phyloP scores from a whole-genome alignment of 345 rosid genomes.

The Moricandia arvensis region DNA sequence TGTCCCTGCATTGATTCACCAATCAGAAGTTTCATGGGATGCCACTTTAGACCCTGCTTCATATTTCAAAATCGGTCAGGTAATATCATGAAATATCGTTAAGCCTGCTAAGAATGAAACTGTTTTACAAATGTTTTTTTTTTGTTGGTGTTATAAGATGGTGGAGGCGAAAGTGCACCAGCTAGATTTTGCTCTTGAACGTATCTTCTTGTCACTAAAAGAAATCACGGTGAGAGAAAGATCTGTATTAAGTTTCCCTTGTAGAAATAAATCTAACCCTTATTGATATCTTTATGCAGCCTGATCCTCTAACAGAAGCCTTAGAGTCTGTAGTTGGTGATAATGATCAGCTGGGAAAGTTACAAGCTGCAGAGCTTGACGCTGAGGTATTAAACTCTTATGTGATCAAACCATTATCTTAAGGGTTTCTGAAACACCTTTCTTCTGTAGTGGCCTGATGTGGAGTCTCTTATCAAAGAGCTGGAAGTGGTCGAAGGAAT shows the following conservation, averaged over 20 bases:
- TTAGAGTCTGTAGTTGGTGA: slow-evolving; percentile 78
- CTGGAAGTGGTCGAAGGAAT: slow-evolving; percentile 73
- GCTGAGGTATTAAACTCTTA: slow-evolving; percentile 59
- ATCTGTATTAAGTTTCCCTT: background rate
- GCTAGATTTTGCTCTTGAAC: slow-evolving; percentile 76
- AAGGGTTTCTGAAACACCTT: slow-evolving; percentile 5
- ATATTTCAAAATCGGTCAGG: slow-evolving; percentile 50
- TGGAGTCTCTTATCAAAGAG: slow-evolving; percentile 78
- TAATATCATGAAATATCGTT: background rate
- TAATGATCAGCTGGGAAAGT: slow-evolving; percentile 50
- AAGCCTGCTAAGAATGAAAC: background rate
- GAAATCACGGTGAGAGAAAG: slow-evolving; percentile 61
- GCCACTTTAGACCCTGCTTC: slow-evolving; percentile 86
- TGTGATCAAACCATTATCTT: background rate
- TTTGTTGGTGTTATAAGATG: slow-evolving; percentile 48
- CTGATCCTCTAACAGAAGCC: slow-evolving; percentile 80
- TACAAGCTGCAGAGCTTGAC: slow-evolving; percentile 71
- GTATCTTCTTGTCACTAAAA: slow-evolving; percentile 82
- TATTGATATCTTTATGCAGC: slow-evolving; percentile 45
- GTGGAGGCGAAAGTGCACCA: slow-evolving; percentile 95
- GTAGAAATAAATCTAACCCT: background rate
- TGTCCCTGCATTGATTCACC: slow-evolving; percentile 88
- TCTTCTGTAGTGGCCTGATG: slow-evolving; percentile 81
- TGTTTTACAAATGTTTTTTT: background rate
- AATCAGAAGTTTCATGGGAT: slow-evolving; percentile 95